Base-by-base conservation (phyloP, 2,329 filamentous ascomycete species). In the Xylaria sp. region DNA sequence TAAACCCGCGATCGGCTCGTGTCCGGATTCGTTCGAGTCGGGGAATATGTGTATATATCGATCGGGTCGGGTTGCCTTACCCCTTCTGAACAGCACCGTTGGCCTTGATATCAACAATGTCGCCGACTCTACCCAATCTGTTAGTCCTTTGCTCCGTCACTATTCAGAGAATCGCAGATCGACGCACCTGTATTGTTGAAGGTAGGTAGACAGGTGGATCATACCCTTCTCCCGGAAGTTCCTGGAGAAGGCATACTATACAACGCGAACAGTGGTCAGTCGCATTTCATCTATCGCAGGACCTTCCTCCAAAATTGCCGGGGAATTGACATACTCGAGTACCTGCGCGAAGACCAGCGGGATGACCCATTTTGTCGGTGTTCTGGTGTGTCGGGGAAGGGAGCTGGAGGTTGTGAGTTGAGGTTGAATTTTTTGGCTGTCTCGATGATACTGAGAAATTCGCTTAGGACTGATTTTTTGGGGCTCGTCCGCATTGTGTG, bases 81-180 rank as follows among this genome's bases (percentile, higher is more conserved):
- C 92, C 92, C 87, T 96, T 96, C 84, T 96, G 92, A 66, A 95
- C 90, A 74, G 92, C 94, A 89, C 92, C 94, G 84, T 99, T 97
- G 75, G 90, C 90, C 82, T 96, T 95, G 78, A 99, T 91, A 77
- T 99, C 94, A 74, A 99, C 94, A 71, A 97, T 97, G 75, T 99
- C 94, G 78, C 94, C 94, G 74, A 99, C 94, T 78, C 88, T 91
- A 71, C 60, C 65, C 54, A 65, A 57, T n/a, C 46, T 64, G 73
- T 87, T 72, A 85, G 77, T 50, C 16, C 44, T 47, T 9, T 43
- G 26, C 47, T 46, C 49, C 17, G 34, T 39, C 47, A n/a, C 2
- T n/a, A 18, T 38, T 41, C 39, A 60, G 58, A 71, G 43, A 17
- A 29, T 44, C 44, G 18, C n/a, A 40, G 37, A 40, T 56, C 51